Evolutionary conservation across 2,329 filamentous ascomycete genomes (phyloP), one percentile per base, ranked within the genome.

Genomic region (Talaromyces funiculosus): DNA sequence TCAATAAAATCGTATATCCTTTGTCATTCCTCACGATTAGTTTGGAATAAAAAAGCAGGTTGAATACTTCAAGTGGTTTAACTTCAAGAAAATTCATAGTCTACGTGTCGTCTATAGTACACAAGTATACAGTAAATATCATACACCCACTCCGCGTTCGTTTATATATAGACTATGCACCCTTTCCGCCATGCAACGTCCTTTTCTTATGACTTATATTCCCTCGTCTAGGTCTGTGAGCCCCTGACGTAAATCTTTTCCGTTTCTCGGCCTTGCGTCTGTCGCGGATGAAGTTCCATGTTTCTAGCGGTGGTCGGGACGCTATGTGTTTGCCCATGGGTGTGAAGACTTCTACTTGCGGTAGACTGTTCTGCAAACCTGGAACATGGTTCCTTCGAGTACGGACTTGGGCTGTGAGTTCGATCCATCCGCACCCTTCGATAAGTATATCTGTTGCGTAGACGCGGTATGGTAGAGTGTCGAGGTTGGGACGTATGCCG

Each of bases 351-450:
- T 97, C 92, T 6, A 99, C 83, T 9, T 86, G 80, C 0, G 91
- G 91, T 79, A 85, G 86, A 14, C 61, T n/a, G 9, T 47, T 22
- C 72, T 14, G 37, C 12, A 37, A 55, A 40, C n/a, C 18, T 22
- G 16, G 49, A 33, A 33, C 8, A n/a, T n/a, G n/a, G n/a, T n/a
- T 33, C 14, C 26, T 2, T 38, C 24, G 54, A 10, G 81, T 84
- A 55, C 93, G 85, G 9, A 95, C 85, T 75, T 99, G 93, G 3
- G 87, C 87, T 0, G 86, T 87, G 42, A 99, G 74, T 75, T 99
- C 94, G 2, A 99, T 83, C 90, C 95, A 99, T 7, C 94, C 94
- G 26, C 92, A 88, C 1, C 94, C 92, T 72, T 97, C 93, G 54
- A 99, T 86, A 14, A 99, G 78, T 24, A 99, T 86, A 70, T 99